A percentile compares a stretch with the other conserved stretches of the same genome.
phyloP scores from a whole-genome alignment of 2,329 filamentous ascomycete genomes.

The Fusarium domesticum region DNA sequence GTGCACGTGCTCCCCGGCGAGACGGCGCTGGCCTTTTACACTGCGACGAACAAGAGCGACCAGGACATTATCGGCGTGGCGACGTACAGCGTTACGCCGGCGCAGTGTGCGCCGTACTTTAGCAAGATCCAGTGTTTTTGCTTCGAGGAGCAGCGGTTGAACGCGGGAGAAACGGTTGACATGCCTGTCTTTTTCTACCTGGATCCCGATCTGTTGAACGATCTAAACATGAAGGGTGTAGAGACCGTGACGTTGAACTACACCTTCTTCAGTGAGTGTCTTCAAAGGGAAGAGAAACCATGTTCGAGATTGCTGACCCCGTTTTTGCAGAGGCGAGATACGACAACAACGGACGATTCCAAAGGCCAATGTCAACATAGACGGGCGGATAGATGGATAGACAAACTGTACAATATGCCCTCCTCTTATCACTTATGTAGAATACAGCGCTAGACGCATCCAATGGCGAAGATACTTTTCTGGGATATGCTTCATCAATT shows the following conservation, averaged over 20 bases:
- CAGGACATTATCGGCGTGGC: slow-evolving; percentile 97
- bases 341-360: slow-evolving; percentile 45
- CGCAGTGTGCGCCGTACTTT: slow-evolving; percentile 94
- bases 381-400: slow-evolving; percentile 2
- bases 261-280: slow-evolving; percentile 89
- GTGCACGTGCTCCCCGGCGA: slow-evolving; percentile 93
- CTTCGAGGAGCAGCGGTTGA: slow-evolving; percentile 93
- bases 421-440: slow-evolving; percentile 18
- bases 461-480: background rate
- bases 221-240: slow-evolving; percentile 88
- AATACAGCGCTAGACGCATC: background rate
- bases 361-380: slow-evolving; percentile 35
- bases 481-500: no score
- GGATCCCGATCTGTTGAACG: slow-evolving; percentile 89
- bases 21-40: slow-evolving; percentile 96
- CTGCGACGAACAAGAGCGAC: slow-evolving; percentile 84
- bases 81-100: slow-evolving; percentile 95
- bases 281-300: fast-evolving
- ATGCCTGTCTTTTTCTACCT: slow-evolving; percentile 99
- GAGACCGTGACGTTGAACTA: slow-evolving; percentile 95
- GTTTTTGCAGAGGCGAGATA: slow-evolving; percentile 41
- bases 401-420: slow-evolving; percentile 20
- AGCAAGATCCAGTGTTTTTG: slow-evolving; percentile 99
- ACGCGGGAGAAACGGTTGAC: slow-evolving; percentile 94
- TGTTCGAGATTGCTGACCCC: slow-evolving; percentile 33